Percentiles rank a stretch among this genome's conserved stretches.
These are phyloP conservation scores for Amaranthus hypochondriacus DNA, from an alignment of 148 eudicot species.

Conservation along the genomic window DNA sequence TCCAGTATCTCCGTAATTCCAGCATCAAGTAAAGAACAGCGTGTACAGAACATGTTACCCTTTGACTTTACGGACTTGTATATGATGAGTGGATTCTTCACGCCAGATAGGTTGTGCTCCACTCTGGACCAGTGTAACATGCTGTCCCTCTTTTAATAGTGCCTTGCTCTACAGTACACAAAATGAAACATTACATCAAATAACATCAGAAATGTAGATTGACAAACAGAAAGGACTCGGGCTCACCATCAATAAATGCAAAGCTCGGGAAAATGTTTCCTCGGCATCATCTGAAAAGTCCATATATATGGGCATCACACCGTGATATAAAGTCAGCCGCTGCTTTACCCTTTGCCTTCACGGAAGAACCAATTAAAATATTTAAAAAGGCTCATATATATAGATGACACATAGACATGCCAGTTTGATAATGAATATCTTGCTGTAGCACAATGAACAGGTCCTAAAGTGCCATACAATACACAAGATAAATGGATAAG, in stretches of 20 bases:
- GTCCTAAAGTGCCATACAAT: not conserved
- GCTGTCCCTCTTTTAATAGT: slow-evolving; percentile 56
- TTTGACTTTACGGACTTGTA: slow-evolving; percentile 86
- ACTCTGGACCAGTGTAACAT: slow-evolving; percentile 93
- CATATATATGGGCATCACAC: slow-evolving; percentile 89
- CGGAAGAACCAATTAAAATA: slow-evolving; percentile 24
- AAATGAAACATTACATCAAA: slow-evolving; percentile 9
- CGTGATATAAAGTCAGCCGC: slow-evolving; percentile 71
- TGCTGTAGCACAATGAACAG: not conserved
- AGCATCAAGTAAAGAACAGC: not conserved
- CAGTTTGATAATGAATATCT: not conserved
- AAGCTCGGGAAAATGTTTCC: slow-evolving; percentile 85
- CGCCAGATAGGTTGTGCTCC: slow-evolving; percentile 99
- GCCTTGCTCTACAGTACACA: slow-evolving; percentile 51
- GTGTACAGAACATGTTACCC: slow-evolving; percentile 26
- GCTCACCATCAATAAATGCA: slow-evolving; percentile 62
- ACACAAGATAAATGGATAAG: no score
- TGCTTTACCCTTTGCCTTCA: slow-evolving; percentile 78
- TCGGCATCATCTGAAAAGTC: slow-evolving; percentile 86
- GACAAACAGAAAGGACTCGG: slow-evolving; percentile 1
- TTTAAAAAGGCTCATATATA: not conserved
- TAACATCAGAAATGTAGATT: slow-evolving; percentile 2
- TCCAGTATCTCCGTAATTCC: not conserved
- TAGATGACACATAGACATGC: not conserved
- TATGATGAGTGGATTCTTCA: slow-evolving; percentile 83